Evolutionary conservation across 83 land plant species (phyloP).

Genomic region (Diphasiastrum complanatum): DNA sequence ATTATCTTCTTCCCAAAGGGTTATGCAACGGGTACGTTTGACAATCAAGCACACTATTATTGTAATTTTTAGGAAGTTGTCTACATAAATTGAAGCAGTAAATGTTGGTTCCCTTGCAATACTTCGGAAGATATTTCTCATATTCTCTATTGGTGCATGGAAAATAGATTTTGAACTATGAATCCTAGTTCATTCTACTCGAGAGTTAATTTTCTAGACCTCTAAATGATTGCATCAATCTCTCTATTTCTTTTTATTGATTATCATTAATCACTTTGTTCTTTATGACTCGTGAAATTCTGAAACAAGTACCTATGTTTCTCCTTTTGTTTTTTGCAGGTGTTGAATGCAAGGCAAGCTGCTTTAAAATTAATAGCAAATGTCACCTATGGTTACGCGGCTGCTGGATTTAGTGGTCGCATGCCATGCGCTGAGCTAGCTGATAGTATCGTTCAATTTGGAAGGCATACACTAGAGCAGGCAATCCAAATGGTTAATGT

Average conservation of each 20-base stretch:
- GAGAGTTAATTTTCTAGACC: no score
- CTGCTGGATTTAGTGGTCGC: slow-evolving; percentile 99
- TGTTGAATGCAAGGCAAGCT: slow-evolving; percentile 87
- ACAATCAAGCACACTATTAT: neutral
- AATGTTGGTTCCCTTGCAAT: no score
- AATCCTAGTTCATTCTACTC: no score
- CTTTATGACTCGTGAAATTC: no score
- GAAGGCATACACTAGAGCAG: slow-evolving; percentile 81
- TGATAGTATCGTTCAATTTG: slow-evolving; percentile 95
- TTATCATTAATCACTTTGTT: no score
- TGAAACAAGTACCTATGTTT: no score
- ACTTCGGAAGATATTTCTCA: no score
- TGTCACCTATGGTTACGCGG: slow-evolving; percentile 98
- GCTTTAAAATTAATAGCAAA: slow-evolving; percentile 95
- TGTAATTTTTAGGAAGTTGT: neutral
- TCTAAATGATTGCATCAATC: no score
- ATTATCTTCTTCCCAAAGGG: slow-evolving; percentile 51
- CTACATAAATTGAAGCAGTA: no score
- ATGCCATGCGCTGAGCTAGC: slow-evolving; percentile 99
- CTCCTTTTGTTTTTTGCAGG: slow-evolving; percentile 35
- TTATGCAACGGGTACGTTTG: slow-evolving; percentile 61
- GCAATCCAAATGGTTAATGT: slow-evolving; percentile 78
- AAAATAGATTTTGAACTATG: no score
- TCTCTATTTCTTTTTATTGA: no score
- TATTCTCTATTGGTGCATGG: no score